These are phyloP conservation scores for Lasiosphaeris hirsuta DNA, from an alignment of 495 filamentous ascomycete genomes.

Conservation along the genomic window DNA sequence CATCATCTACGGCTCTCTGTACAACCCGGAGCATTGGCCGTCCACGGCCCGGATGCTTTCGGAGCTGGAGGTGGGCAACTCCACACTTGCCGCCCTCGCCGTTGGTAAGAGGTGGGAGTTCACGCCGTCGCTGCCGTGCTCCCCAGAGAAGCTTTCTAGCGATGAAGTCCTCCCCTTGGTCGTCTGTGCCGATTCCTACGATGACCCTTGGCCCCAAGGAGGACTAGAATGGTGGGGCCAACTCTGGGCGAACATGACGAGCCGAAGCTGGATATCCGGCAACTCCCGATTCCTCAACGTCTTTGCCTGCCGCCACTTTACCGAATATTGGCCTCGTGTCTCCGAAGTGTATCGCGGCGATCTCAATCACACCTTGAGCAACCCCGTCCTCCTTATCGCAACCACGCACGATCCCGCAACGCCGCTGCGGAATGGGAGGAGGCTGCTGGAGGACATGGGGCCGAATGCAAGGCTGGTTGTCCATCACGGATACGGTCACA, in stretches of 20 bases:
- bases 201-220: conserved; percentile 38
- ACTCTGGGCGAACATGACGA: conserved; percentile 44
- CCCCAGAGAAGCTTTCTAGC: conserved; percentile 23
- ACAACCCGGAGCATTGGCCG: conserved; percentile 43
- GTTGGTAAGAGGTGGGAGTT: conserved; percentile 37
- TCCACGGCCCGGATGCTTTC: conserved; percentile 35
- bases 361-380: conserved; percentile 38
- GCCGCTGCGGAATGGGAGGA: conserved; percentile 42
- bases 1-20: conserved; percentile 38
- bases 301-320: conserved; percentile 42
- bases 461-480: conserved; percentile 40
- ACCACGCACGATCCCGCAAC: conserved; percentile 48
- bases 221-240: conserved; percentile 42
- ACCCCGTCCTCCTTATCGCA: conserved; percentile 43
- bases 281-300: conserved; percentile 41
- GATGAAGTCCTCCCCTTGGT: conserved; percentile 36
- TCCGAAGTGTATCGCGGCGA: conserved; percentile 44
- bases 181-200: conserved; percentile 43
- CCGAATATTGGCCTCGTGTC: conserved; percentile 40
- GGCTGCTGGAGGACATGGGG: conserved; percentile 42
- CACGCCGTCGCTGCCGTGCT: conserved; percentile 31
- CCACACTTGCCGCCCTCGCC: conserved; percentile 35
- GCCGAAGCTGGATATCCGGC: conserved; percentile 41
- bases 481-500: conserved; percentile 48
- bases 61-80: conserved; percentile 43